phyloP scores from a whole-genome alignment of 305 asterid genomes.

The Rubia peregrina region DNA sequence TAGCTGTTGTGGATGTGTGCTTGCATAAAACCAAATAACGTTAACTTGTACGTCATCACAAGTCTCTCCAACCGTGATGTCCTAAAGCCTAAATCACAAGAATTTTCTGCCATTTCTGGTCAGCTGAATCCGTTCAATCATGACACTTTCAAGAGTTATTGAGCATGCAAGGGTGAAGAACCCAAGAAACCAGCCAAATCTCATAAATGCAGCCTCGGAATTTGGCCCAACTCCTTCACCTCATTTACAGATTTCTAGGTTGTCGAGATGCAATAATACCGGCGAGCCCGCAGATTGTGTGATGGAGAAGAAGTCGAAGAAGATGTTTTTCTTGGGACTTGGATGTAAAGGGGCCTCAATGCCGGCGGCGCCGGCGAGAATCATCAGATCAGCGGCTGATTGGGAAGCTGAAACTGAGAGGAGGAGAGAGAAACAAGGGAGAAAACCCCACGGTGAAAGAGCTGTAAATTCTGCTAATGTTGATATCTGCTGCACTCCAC shows the following conservation, averaged over 20 bases:
- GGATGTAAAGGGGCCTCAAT: constrained; percentile 36
- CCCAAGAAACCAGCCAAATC: constrained; percentile 5
- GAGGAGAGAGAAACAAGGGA: constrained; percentile 25
- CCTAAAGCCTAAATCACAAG: not conserved
- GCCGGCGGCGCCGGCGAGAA: constrained; percentile 28
- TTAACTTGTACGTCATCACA: constrained; percentile 5
- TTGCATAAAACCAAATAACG: not conserved
- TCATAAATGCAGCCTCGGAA: constrained; percentile 3
- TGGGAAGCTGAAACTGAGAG: constrained; percentile 18
- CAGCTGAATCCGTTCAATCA: constrained; percentile 2
- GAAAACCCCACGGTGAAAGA: constrained; percentile 6
- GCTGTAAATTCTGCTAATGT: constrained; percentile 30
- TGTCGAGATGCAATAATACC: constrained; percentile 15
- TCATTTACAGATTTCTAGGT: constrained; percentile 11
- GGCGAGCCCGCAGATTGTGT: constrained; percentile 24
- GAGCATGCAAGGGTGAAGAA: constrained; percentile 15
- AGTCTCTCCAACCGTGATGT: constrained; percentile 10
- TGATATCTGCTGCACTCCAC: constrained; percentile 56
- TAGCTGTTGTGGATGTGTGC: constrained; percentile 12
- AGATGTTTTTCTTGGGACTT: constrained; percentile 32
- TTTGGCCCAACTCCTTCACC: not conserved
- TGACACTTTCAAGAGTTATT: constrained; percentile 10
- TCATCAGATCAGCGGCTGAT: constrained; percentile 20
- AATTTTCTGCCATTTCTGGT: constrained; percentile 4
- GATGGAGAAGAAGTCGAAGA: constrained; percentile 19